Evolutionary conservation across 108 stramenopile genomes (phyloP).

Genomic region (Tribonema minus): DNA sequence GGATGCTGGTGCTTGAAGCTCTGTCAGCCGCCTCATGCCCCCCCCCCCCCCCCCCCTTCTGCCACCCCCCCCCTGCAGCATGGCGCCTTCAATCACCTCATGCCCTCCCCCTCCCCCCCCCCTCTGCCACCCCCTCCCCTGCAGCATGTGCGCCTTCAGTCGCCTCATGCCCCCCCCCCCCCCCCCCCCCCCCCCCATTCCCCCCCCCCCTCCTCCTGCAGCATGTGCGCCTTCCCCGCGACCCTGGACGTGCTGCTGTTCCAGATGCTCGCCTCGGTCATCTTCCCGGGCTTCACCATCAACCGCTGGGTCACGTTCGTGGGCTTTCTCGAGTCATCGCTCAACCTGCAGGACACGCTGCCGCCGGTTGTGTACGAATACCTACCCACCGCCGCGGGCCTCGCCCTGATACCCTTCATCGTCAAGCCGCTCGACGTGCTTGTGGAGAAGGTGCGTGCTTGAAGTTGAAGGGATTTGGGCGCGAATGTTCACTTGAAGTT

Average conservation of each 20-base stretch:
- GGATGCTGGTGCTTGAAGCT: no score
- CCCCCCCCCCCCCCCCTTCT: no score
- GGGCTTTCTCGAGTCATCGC: neutral
- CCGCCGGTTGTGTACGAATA: neutral
- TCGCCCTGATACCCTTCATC: slow-evolving; percentile 56
- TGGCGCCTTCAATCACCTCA: neutral
- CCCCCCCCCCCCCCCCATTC: neutral
- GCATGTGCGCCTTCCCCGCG: slow-evolving; percentile 18
- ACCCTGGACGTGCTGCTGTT: slow-evolving; percentile 15
- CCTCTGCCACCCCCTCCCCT: neutral
- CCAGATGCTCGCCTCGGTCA: slow-evolving; percentile 30
- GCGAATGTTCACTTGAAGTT: no score
- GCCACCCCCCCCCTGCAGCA: no score
- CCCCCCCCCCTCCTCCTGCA: neutral
- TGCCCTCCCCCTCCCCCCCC: neutral
- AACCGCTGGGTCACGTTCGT: slow-evolving; percentile 32
- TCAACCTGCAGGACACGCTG: slow-evolving; percentile 1
- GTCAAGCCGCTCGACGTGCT: slow-evolving; percentile 54
- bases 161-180: neutral
- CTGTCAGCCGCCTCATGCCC: no score
- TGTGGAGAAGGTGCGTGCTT: slow-evolving; percentile 31
- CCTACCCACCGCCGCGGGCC: slow-evolving; percentile 49
- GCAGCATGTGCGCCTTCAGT: no score
- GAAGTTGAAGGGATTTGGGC: no score
- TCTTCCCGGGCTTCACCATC: slow-evolving; percentile 34